Conservation (phyloP, 1,139 yeast genomes). For the Spathaspora sp. region DNA sequence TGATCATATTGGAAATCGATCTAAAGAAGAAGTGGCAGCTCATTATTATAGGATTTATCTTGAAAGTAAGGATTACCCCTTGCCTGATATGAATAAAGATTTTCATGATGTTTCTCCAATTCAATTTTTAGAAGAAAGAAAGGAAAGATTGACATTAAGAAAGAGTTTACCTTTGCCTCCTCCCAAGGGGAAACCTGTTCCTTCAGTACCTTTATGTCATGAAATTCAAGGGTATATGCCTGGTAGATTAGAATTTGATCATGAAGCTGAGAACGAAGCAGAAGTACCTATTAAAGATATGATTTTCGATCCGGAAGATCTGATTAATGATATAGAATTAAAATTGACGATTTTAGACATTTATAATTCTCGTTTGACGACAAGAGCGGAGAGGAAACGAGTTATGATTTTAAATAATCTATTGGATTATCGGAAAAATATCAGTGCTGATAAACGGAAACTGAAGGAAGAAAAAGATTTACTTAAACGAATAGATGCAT, state of each 20-base stretch:
- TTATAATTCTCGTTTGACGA: conserved; percentile 82
- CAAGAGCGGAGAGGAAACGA: conserved; percentile 91
- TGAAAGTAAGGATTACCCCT: conserved; percentile 70
- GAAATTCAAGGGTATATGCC: conserved; percentile 99
- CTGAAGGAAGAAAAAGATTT: conserved; percentile 88
- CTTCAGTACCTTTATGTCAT: conserved; percentile 94
- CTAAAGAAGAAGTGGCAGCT: conserved; percentile 84
- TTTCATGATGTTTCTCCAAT: conserved; percentile 63
- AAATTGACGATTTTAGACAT: conserved; percentile 86
- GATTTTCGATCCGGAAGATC: conserved; percentile 93
- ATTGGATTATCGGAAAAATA: conserved; percentile 81
- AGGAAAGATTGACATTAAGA: conserved; percentile 69
- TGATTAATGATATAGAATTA: conserved; percentile 81
- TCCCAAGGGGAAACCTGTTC: conserved; percentile 83
- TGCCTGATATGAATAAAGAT: conserved; percentile 74
- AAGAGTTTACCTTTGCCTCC: conserved; percentile 66
- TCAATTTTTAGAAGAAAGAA: conserved; percentile 68
- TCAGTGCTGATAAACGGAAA: conserved; percentile 73
- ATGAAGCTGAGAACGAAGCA: conserved; percentile 95
- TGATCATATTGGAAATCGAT: conserved; percentile 90
- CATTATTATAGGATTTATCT: conserved; percentile 78
- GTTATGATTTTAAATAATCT: conserved; percentile 72
- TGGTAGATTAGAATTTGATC: conserved; percentile 93
- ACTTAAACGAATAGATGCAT: conserved; percentile 71
- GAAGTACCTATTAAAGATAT: conserved; percentile 92